Evolutionary conservation across 352 stramenopile species (phyloP).

Genomic region (Aphanomyces invadans): DNA sequence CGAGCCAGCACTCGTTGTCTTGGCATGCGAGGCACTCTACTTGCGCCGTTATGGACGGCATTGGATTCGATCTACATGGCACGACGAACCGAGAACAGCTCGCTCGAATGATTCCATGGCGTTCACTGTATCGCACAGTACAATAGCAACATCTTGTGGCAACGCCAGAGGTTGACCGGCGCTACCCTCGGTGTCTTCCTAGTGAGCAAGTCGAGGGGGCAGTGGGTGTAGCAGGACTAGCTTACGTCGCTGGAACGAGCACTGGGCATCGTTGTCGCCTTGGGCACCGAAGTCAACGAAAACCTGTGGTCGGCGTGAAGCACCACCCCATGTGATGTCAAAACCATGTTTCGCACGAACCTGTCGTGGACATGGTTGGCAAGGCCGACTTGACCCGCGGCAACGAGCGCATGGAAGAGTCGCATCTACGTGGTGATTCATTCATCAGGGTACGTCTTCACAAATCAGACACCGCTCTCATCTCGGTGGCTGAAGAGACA

Average conservation of each 20-base stretch:
- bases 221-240: too few species aligned
- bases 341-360: too few species aligned
- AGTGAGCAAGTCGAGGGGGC: too few species aligned
- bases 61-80: too few species aligned
- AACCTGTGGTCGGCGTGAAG: too few species aligned
- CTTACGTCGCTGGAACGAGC: too few species aligned
- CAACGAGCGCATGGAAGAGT: background rate
- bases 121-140: background rate
- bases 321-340: too few species aligned
- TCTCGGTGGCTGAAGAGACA: too few species aligned
- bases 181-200: background rate
- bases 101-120: background rate
- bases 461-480: background rate
- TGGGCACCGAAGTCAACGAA: background rate
- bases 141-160: background rate
- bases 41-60: too few species aligned
- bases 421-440: background rate
- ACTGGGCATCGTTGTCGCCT: too few species aligned
- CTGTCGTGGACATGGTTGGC: background rate
- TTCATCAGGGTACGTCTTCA: background rate
- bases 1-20: background rate
- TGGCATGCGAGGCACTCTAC: too few species aligned
- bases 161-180: background rate
- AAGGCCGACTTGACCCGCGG: background rate
- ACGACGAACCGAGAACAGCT: too few species aligned